Evolutionary conservation across 139 green algal genomes (phyloP).

Genomic region (Chlamydomonas sphaeroides): DNA sequence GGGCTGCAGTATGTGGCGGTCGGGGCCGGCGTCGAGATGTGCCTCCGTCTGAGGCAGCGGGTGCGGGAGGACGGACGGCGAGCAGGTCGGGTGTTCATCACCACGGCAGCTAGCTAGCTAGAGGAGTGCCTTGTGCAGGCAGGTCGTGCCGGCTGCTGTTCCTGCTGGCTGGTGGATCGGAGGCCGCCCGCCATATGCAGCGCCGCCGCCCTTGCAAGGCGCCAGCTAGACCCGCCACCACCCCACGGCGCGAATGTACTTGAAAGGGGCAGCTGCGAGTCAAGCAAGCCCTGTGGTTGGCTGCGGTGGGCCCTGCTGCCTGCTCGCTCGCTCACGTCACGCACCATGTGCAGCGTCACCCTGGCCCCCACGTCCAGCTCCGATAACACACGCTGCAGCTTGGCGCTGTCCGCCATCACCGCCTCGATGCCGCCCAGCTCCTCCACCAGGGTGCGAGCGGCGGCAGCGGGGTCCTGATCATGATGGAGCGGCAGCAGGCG

Average conservation of each 20-base stretch:
- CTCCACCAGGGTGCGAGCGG: background rate
- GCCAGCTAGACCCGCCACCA: too few species aligned
- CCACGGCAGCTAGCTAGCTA: background rate
- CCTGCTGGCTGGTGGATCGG: background rate
- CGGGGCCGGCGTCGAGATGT: too few species aligned
- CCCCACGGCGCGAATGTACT: background rate
- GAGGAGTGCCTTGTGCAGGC: background rate
- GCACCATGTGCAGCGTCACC: slow-evolving; percentile 2
- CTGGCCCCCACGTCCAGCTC: background rate
- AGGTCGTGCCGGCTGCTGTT: background rate
- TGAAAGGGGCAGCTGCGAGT: too few species aligned
- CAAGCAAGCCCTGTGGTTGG: too few species aligned
- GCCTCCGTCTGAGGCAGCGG: too few species aligned
- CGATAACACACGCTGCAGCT: background rate
- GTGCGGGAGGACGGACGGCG: too few species aligned
- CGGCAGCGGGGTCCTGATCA: background rate
- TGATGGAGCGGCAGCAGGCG: too few species aligned
- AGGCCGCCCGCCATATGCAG: background rate
- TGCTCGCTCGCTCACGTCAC: background rate
- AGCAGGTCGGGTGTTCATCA: background rate
- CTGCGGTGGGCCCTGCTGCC: too few species aligned
- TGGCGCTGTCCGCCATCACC: background rate
- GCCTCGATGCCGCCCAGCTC: slow-evolving; percentile 13
- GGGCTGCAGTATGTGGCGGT: too few species aligned
- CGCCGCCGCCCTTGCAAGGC: background rate